Evolutionary conservation across 2,329 filamentous ascomycete genomes (phyloP).

Genomic region (Talaromyces islandicus): DNA sequence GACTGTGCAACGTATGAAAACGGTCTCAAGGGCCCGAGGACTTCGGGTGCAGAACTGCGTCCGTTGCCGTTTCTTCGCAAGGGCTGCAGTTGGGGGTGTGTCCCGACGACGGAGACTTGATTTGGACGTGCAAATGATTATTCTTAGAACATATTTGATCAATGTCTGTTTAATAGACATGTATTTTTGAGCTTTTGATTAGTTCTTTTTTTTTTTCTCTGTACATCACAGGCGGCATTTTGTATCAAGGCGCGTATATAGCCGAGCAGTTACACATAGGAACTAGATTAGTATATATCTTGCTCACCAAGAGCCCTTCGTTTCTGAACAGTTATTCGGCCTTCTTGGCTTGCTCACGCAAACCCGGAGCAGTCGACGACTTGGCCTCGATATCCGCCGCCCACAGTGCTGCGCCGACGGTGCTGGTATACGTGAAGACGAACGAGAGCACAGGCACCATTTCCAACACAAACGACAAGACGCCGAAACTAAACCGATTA

Average conservation of each 20-base stretch:
- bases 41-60: slow-evolving; percentile 24
- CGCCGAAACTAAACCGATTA: slow-evolving; percentile 49
- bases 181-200: not conserved
- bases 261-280: not conserved
- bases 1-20: slow-evolving; percentile 35
- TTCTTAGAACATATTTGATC: not conserved
- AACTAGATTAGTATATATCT: not conserved
- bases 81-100: slow-evolving; percentile 37
- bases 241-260: not conserved
- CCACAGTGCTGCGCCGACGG: slow-evolving; percentile 90
- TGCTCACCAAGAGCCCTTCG: not conserved
- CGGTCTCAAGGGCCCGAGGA: slow-evolving; percentile 26
- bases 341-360: slow-evolving; percentile 26
- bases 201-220: not conserved
- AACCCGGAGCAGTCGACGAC: slow-evolving; percentile 22
- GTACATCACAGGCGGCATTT: not conserved
- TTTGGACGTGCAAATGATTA: not conserved
- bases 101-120: slow-evolving; percentile 15
- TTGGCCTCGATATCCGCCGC: slow-evolving; percentile 71
- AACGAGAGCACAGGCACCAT: slow-evolving; percentile 78
- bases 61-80: slow-evolving; percentile 35
- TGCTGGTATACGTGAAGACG: slow-evolving; percentile 84
- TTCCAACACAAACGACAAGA: slow-evolving; percentile 75
- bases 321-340: slow-evolving; percentile 1
- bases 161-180: not conserved